A percentile compares a stretch with the other conserved stretches of the same genome.
Conservation (phyloP, 805 yeast genomes). For the Tetrapisispora fleetii region DNA sequence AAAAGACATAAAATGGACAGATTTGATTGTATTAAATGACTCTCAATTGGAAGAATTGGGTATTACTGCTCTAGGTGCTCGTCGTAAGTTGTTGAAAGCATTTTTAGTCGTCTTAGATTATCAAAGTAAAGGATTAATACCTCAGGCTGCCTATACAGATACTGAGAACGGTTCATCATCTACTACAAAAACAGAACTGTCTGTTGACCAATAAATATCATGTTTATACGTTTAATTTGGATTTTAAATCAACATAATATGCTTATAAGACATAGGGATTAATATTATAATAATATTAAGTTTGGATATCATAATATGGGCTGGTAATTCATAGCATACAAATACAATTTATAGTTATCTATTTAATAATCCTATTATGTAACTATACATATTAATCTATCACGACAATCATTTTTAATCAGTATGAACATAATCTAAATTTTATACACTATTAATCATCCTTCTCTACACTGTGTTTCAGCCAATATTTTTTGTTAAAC, state of each 20-base stretch:
- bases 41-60: constrained; percentile 65
- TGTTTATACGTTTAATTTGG: too few species aligned
- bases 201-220: background rate
- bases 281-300: too few species aligned
- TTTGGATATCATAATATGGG: background rate
- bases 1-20: constrained; percentile 67
- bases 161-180: background rate
- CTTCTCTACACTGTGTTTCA: constrained; percentile 4
- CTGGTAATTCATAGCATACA: background rate
- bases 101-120: constrained; percentile 70
- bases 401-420: background rate
- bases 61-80: constrained; percentile 89
- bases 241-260: too few species aligned
- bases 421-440: background rate
- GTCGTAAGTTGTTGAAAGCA: constrained; percentile 86
- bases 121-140: constrained; percentile 33
- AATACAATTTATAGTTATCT: background rate
- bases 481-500: constrained; percentile 52
- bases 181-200: background rate
- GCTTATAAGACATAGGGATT: too few species aligned
- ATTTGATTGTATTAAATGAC: constrained; percentile 63
- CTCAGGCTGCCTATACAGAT: constrained; percentile 13
- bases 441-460: background rate
- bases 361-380: background rate
- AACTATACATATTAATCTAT: too few species aligned